Evolutionary conservation across 129 eudicot genomes (phyloP), one percentile per base, ranked within the genome.

Genomic region (Tagetes patula): DNA sequence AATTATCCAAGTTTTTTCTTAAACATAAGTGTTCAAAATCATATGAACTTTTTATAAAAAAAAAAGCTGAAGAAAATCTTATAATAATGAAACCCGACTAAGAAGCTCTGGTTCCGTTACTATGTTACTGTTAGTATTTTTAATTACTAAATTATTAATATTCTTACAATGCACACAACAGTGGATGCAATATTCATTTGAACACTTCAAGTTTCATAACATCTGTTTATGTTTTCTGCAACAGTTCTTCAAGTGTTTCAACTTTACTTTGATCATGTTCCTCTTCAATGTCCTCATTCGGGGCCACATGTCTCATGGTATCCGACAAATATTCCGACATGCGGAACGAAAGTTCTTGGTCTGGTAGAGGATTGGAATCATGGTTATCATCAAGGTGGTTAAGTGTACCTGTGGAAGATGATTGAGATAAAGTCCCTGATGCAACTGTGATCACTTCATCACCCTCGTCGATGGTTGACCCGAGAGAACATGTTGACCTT

Each of bases 401-500:
- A 47, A 91, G 77, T 4, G 96, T 83, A 45, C 83, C 91, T 1
- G 80, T 68, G 34, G 99, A 91, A 50, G 99, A 91, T 37, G 89
- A 84, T 5, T 80, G 88, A 37, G 99, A 95, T 71, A 95, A 59
- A 1, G 97, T 88, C 38, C 86, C 96, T 1, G 99, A 95, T 47
- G 77, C 96, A 40, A 91, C 91, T 27, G 99, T 95, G 11, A 82
- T 83, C 11, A 61, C 84, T 83, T 95, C 97, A 47, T 90, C 98
- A 9, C 87, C 80, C 77, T 95, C 99, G 8, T 95, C 99, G 3
- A 93, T 84, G 63, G 80, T 80, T 55, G 93, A 83, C 70, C 82
- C 96, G 2, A 91, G 80, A 10, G 97, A 95, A 73, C 99, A 95
- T 14, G 91, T 86, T 1, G 99, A 95, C 67, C 99, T 81, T 72